Base-by-base conservation (phyloP, 257 asterid genomes). In the Petunia axillaris region DNA sequence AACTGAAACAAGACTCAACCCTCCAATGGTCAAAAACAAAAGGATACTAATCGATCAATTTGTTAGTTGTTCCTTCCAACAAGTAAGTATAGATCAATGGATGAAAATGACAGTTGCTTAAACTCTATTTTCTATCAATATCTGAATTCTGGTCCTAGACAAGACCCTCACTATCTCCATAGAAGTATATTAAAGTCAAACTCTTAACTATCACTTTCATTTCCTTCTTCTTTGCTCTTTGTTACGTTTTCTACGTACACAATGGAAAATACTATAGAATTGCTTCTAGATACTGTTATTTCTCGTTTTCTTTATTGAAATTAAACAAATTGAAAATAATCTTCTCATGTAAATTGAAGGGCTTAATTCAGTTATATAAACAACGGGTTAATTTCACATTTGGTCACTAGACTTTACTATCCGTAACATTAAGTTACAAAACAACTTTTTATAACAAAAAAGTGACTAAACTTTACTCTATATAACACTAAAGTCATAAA, bases 271-370 rank as follows among this genome's bases (percentile, higher is more conserved):
- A 70, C 40, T 70, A 16, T n/a, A 57, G 44, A 43, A 16, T 68
- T 68, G 76, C 76, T 68, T 68, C 76, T 68, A 68, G 54, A 67
- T 7, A 67, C 75, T 7, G 37, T 15, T 55, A 55, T 25, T 14
- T 55, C 60, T 55, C 60, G 15, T 55, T 25, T 14, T 55, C 60
- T 55, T 13, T 13, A 3, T 55, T 13, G 60, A 55, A 55, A 46
- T 9, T 5, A 46, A 25, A 25, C 25, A 25, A 25, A 25, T 25
- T 25, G 25, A 25, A 25, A 25, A 25, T 25, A 25, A 25, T 25
- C 25, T 25, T 25, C 25, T 25, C 25, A 25, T 25, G 25, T 25
- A 25, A 25, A 25, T 25, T 25, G 25, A 25, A 25, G 25, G 25
- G 25, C 25, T 25, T 25, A 25, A 25, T 25, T 25, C 25, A 25